Conservation (phyloP, 83 land plant genomes). For the Diphasiastrum complanatum region DNA sequence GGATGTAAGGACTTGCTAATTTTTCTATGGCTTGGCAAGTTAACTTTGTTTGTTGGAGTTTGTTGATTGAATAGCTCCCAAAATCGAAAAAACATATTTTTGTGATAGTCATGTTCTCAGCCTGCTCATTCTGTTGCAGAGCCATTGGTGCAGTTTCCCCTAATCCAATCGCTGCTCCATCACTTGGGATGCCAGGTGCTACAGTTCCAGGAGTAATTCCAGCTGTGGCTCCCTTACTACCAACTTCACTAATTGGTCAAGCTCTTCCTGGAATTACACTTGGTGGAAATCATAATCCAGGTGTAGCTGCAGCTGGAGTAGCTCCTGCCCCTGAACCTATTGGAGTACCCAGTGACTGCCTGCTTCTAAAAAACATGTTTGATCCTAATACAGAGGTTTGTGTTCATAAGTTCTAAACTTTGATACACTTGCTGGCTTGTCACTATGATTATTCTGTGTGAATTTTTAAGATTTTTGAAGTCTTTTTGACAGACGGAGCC, state of each 20-base stretch:
- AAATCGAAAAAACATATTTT: no score
- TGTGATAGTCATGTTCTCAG: constrained; percentile 1
- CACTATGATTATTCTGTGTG: neutral
- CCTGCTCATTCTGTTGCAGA: constrained; percentile 6
- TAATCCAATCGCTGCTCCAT: constrained; percentile 5
- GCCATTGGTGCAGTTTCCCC: constrained; percentile 13
- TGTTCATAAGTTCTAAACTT: neutral
- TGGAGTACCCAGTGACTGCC: constrained; percentile 77
- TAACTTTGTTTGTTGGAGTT: neutral
- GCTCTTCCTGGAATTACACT: constrained; percentile 5
- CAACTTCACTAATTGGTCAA: constrained; percentile 15
- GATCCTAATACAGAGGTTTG: constrained; percentile 85
- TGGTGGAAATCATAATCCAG: constrained; percentile 27
- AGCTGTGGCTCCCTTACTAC: constrained; percentile 19
- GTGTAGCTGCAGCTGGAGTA: constrained; percentile 41
- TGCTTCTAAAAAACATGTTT: constrained; percentile 93
- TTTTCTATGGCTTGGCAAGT: neutral
- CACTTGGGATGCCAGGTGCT: constrained; percentile 18
- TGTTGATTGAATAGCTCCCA: no score
- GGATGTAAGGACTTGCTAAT: no score
- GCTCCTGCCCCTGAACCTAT: constrained; percentile 40
- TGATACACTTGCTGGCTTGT: neutral
- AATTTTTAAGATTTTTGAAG: neutral
- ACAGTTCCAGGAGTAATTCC: constrained; percentile 17
- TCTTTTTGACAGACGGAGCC: constrained; percentile 53